Base-by-base conservation (phyloP, 139 green algal species). In the Micractinium sp. region DNA sequence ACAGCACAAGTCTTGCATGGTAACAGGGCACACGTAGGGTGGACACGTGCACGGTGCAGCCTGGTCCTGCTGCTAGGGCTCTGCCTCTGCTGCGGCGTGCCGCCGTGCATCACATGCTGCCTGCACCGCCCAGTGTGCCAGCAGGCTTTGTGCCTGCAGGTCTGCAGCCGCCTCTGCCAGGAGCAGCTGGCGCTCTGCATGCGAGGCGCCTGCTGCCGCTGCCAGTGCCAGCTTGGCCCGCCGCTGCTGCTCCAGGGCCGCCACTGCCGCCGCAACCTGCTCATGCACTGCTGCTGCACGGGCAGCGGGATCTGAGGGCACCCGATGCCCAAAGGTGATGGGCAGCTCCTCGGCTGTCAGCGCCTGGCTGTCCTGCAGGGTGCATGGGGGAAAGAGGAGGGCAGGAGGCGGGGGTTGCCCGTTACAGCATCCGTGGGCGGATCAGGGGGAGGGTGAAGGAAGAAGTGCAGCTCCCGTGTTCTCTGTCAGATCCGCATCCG, bases 71-170 rank as follows among this genome's bases (percentile, higher is more conserved):
- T 56, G 47, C 47, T 56, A 56, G 7, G 5, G 47, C 63, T 5
- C 63, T 71, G 63, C 63, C 63, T 23, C 63, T 31, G 20, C 20
- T 71, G 63, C 63, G 2, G 63, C 63, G 20, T 71, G 63, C 74
- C 39, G 74, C 41, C 29, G 78, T 63, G 82, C 82, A 38, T 87
- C 82, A 7, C 61, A 78, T 0, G 82, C 82, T 13, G 82, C 82
- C 36, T 87, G 83, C 83, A 67, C 5, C 3, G 14, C 83, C 83
- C 63, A 81, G 38, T 87, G 67, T 5, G 67, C 66, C 83, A 87
- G 66, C 83, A 81, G 38, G 23, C 67, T n/a, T 38, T 87, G 83
- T 27, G 83, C 83, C 39, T 87, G 83, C 83, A 81, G 38, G 38
- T 87, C 83, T 35, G 83, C 83, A 13, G 83, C 83, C 4, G 83